These are phyloP conservation scores for Diaporthe ilicicola DNA, from an alignment of 2,329 filamentous ascomycete species.

Conservation along the genomic window DNA sequence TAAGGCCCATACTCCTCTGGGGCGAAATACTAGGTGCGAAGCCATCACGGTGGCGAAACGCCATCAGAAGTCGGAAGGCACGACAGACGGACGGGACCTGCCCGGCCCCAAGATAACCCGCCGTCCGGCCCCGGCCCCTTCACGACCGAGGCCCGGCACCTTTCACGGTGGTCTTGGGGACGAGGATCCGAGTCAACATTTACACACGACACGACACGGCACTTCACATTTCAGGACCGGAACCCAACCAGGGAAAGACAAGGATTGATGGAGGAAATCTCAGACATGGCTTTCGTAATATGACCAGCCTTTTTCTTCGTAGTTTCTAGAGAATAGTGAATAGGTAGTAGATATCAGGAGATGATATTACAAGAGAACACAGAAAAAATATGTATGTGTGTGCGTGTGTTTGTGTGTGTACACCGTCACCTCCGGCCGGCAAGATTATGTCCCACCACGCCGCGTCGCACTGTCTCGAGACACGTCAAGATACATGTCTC, in stretches of 20 bases:
- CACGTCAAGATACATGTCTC: conserved; percentile 23
- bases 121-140: too few species aligned
- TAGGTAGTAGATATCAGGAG: neutral
- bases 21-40: too few species aligned
- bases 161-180: too few species aligned
- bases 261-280: neutral
- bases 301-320: neutral
- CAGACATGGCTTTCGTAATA: neutral
- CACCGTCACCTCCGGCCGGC: neutral
- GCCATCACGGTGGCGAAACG: too few species aligned
- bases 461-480: conserved; percentile 13
- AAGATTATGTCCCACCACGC: neutral
- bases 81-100: too few species aligned
- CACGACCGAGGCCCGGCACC: too few species aligned
- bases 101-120: too few species aligned
- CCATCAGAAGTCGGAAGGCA: too few species aligned
- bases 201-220: too few species aligned
- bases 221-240: neutral
- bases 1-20: too few species aligned
- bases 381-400: too few species aligned
- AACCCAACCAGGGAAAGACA: neutral
- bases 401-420: too few species aligned
- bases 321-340: neutral
- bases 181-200: neutral
- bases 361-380: conserved; percentile 10